A percentile compares a stretch with the other conserved stretches of the same genome.
These are phyloP conservation scores for Phytophthora nicotianae DNA, from an alignment of 352 stramenopile genomes.

Conservation along the genomic window DNA sequence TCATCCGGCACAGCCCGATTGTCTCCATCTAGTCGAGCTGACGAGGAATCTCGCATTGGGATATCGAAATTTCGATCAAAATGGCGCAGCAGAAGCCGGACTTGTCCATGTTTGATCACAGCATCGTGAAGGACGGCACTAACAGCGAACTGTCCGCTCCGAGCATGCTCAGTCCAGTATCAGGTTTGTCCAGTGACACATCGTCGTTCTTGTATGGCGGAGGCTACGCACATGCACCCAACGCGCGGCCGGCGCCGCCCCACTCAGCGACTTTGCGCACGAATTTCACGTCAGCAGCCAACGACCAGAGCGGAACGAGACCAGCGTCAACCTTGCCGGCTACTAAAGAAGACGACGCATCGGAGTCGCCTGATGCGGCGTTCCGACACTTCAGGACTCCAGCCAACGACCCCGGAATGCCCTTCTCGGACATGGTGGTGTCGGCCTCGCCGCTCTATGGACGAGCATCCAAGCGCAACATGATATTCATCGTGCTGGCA, in stretches of 20 bases:
- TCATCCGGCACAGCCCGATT: slow-evolving; percentile 1
- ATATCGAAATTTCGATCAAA: neutral
- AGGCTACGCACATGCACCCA: slow-evolving; percentile 27
- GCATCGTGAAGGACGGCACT: slow-evolving; percentile 52
- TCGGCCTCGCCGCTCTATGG: slow-evolving; percentile 41
- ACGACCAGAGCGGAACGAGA: slow-evolving; percentile 12
- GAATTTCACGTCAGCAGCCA: slow-evolving; percentile 64
- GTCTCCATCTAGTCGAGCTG: neutral
- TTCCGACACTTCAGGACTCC: slow-evolving; percentile 70
- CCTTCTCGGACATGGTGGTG: slow-evolving; percentile 36
- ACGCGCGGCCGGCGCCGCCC: slow-evolving; percentile 44
- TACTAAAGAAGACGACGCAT: slow-evolving; percentile 24
- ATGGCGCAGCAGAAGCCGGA: slow-evolving; percentile 33
- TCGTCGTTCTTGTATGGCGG: slow-evolving; percentile 45
- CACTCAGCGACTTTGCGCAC: slow-evolving; percentile 60
- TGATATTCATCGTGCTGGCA: slow-evolving; percentile 53
- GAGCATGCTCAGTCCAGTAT: slow-evolving; percentile 47
- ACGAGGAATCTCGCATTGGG: neutral
- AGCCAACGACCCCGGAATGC: slow-evolving; percentile 22
- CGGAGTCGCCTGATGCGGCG: slow-evolving; percentile 45
- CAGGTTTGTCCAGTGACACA: slow-evolving; percentile 40
- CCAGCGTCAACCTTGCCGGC: slow-evolving; percentile 19
- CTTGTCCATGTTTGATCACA: slow-evolving; percentile 51
- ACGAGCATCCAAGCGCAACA: slow-evolving; percentile 46
- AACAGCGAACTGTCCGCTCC: slow-evolving; percentile 41